Conservation (phyloP, 2,329 filamentous ascomycete genomes). For the Pyrenophora graminea region DNA sequence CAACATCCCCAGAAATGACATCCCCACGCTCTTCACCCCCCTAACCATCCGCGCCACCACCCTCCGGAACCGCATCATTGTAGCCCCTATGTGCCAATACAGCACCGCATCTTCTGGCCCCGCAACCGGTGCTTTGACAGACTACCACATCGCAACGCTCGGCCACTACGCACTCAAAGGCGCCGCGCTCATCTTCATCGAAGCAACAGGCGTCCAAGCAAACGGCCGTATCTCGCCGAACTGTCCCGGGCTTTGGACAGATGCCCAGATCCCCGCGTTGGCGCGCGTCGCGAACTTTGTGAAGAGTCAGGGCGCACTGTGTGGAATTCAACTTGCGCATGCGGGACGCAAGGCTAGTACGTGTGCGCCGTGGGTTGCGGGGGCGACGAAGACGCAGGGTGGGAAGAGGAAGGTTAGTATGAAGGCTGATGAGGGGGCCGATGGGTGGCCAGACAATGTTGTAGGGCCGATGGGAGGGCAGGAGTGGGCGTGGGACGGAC, state of each 20-base stretch:
- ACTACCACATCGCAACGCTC: constrained; percentile 46
- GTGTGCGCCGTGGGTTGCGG: constrained; percentile 38
- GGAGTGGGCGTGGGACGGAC: constrained; percentile 48
- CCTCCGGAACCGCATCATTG: constrained; percentile 44
- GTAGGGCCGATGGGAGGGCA: constrained; percentile 46
- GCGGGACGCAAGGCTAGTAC: constrained; percentile 44
- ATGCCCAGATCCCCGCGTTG: constrained; percentile 44
- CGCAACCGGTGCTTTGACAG: constrained; percentile 42
- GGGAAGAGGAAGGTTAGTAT: constrained; percentile 35
- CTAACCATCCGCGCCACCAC: constrained; percentile 43
- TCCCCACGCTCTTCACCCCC: constrained; percentile 43
- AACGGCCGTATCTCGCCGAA: constrained; percentile 45
- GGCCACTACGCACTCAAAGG: constrained; percentile 49
- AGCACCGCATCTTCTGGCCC: constrained; percentile 41
- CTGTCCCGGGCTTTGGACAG: constrained; percentile 44
- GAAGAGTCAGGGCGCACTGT: constrained; percentile 39
- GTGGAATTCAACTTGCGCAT: constrained; percentile 44
- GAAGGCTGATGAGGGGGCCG: constrained; percentile 32
- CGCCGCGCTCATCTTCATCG: constrained; percentile 40
- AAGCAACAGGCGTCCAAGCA: constrained; percentile 44
- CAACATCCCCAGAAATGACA: constrained; percentile 10
- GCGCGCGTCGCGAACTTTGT: constrained; percentile 42
- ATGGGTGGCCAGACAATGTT: constrained; percentile 44
- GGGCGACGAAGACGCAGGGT: constrained; percentile 17
- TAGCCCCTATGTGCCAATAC: constrained; percentile 48